Base-by-base conservation (phyloP, 2,329 filamentous ascomycete genomes). In the Trematosphaeria pertusa region DNA sequence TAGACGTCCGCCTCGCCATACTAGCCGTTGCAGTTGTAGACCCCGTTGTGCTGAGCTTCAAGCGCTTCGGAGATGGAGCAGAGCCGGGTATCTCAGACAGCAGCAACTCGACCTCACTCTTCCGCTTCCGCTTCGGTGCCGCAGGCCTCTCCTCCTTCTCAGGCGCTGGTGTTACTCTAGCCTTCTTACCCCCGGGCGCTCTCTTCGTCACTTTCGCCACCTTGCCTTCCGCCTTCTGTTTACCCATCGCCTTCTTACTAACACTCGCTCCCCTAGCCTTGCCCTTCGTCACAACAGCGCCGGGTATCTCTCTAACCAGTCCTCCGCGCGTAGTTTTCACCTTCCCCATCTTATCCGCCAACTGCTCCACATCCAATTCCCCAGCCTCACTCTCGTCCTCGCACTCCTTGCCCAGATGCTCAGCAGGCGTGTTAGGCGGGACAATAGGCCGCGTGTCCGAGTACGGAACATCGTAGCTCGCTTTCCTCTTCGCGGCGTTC, bases 371-470 rank as follows among this genome's bases (percentile, higher is more conserved):
- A 46, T 55, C 49, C 24, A 12, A 12, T 12, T 28, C 24, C 24
- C 8, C 24, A 12, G 24, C 24, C 24, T 12, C 24, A 28, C 24
- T 28, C 20, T 42, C 31, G 2, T 5, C 20, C n/a, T 32, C 28
- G 2, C 18, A 18, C 19, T 43, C 22, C 11, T 41, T 5, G 12
- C 24, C 24, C 12, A 28, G 24, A 28, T 28, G 24, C 24, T 4
- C 19, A 4, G 49, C 42, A 8, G 46, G 52, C 14, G 50, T 53
- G 38, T 57, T 52, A 3, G 48, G 54, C 21, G 54, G 54, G 3
- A 49, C 54, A 11, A 57, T 32, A 3, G 40, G 32, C 3, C 36
- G 26, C 1, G 34, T 1, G 12, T 49, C 38, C 4, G 52, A 49
- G 38, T 20, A 42, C 7, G 51, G 39, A 10, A 50, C 32, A 40